Evolutionary conservation across 2,329 filamentous ascomycete genomes (phyloP).

Genomic region (Cordyceps cateniannulata): DNA sequence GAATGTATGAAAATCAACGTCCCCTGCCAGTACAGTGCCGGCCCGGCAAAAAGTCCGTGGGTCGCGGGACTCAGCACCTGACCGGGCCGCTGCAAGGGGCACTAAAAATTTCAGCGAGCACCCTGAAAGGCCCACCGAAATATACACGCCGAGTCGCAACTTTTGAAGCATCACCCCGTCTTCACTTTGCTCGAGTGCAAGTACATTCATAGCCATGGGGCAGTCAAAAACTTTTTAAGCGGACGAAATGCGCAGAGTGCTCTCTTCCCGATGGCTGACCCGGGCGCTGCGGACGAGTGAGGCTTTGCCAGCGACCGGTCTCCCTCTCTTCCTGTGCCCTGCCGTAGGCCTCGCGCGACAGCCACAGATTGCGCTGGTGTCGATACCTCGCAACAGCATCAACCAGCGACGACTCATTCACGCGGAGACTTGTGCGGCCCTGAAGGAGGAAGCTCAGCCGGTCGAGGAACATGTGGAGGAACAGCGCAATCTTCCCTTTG

Average conservation of each 20-base stretch:
- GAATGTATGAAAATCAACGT: background rate
- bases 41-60: conserved; percentile 20
- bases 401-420: conserved; percentile 23
- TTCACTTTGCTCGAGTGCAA: background rate
- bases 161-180: background rate
- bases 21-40: conserved; percentile 20
- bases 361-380: background rate
- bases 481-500: conserved; percentile 39
- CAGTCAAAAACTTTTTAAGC: background rate
- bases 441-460: background rate
- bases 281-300: conserved; percentile 37
- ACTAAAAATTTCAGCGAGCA: background rate
- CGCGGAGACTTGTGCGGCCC: conserved; percentile 17
- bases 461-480: background rate
- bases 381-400: conserved; percentile 2
- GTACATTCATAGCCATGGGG: background rate
- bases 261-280: conserved; percentile 36
- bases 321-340: conserved; percentile 45
- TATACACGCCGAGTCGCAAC: background rate
- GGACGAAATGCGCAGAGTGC: conserved; percentile 36
- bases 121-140: conserved; percentile 9
- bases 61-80: background rate
- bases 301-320: conserved; percentile 26
- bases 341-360: conserved; percentile 25
- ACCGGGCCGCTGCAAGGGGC: background rate